phyloP scores from a whole-genome alignment of 2,329 filamentous ascomycete species.

The Venturiaceae sp. region DNA sequence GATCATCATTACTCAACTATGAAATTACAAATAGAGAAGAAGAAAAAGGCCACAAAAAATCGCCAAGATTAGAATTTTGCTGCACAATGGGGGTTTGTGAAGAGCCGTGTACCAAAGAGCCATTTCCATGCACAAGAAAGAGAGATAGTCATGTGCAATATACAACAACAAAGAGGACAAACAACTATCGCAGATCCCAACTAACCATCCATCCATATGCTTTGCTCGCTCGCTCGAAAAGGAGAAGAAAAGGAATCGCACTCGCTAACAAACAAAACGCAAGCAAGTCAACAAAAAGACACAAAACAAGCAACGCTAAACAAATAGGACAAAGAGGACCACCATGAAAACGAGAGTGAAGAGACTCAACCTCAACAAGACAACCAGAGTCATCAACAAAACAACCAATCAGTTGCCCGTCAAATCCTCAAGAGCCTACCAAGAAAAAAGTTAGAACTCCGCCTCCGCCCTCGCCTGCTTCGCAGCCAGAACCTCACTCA shows the following conservation, averaged over 20 bases:
- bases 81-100: background rate
- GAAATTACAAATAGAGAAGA: constrained; percentile 2
- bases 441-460: background rate
- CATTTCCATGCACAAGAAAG: background rate
- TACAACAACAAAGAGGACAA: background rate
- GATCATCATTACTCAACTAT: no score
- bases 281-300: background rate
- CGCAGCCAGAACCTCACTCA: constrained; percentile 25
- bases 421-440: constrained; percentile 7
- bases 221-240: background rate
- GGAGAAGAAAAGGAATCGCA: background rate
- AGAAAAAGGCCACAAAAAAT: background rate
- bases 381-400: background rate
- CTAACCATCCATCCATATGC: background rate
- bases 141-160: background rate
- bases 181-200: no score
- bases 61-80: background rate
- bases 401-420: background rate
- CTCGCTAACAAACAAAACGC: background rate
- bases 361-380: background rate
- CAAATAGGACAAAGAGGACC: background rate
- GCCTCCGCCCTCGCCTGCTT: constrained; percentile 1
- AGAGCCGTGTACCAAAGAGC: background rate
- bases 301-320: no score
- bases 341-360: background rate